Conservation (phyloP, 2,329 filamentous ascomycete species). For the Didymella segeticola region DNA sequence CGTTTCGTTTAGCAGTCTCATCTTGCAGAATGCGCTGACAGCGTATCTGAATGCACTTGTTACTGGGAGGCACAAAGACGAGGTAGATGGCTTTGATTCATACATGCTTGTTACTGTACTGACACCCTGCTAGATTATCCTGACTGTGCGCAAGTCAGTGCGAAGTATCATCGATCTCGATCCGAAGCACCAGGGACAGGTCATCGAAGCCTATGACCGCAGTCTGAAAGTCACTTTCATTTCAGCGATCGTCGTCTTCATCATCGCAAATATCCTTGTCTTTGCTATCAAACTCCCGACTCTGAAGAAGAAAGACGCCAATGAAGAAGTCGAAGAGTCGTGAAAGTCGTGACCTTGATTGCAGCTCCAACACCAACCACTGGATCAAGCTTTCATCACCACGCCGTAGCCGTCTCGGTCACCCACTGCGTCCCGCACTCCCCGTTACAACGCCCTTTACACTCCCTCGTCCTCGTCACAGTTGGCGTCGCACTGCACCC, state of each 20-base stretch:
- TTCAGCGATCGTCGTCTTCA: conserved; percentile 54
- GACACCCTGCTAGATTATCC: conserved; percentile 47
- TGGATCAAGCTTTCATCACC: conserved; percentile 1
- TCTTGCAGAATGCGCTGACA: conserved; percentile 74
- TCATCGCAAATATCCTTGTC: conserved; percentile 59
- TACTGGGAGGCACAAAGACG: conserved; percentile 63
- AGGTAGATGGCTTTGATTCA: conserved; percentile 38
- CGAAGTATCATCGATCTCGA: conserved; percentile 56
- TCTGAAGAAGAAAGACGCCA: conserved; percentile 29
- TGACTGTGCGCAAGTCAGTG: conserved; percentile 59
- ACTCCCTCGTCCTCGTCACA: conserved; percentile 15
- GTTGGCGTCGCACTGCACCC: conserved; percentile 22
- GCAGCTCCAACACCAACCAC: background rate
- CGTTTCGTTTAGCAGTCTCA: conserved; percentile 73
- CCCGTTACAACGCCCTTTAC: conserved; percentile 22
- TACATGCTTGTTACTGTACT: background rate
- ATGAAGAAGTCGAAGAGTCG: conserved; percentile 12
- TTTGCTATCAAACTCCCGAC: conserved; percentile 62
- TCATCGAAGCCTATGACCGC: conserved; percentile 49
- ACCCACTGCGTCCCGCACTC: conserved; percentile 26
- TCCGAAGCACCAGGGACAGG: conserved; percentile 55
- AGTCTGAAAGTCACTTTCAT: conserved; percentile 53
- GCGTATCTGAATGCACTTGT: conserved; percentile 66
- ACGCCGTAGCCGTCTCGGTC: conserved; percentile 23
- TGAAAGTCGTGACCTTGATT: background rate